Base-by-base conservation (phyloP, 495 filamentous ascomycete genomes). In the Filosporella fistucella region DNA sequence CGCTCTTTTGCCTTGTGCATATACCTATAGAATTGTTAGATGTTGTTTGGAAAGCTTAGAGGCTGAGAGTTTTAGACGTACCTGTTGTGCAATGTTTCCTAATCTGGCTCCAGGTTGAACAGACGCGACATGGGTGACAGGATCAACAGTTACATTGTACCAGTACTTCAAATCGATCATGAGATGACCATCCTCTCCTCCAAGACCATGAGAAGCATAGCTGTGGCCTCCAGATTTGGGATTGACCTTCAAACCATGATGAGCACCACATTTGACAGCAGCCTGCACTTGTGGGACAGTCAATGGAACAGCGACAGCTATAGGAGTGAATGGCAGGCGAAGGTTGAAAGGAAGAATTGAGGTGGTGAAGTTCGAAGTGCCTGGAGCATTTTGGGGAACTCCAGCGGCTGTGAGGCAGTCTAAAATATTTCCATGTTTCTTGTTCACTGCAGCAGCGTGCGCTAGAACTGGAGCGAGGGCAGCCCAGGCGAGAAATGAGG, bases 91-190 rank as follows among this genome's bases (percentile, higher is more conserved):
- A 4, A 90, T 60, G 49, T 85, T 75, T 4, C 79, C 78, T 0
- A 90, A 64, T 14, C 68, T 67, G 3, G 71, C 74, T 10, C 85
- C 88, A 11, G 76, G 68, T 0, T 86, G 86, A 53, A 90, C 69
- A 2, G 69, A 80, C 11, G 83, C 86, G 21, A 49, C 45, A 1
- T 32, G 17, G n/a, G 45, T 45, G 3, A 18, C 16, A 1, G 2
- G 12, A 20, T 55, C 45, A 17, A 55, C 41, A 1, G 23, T 34
- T 14, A 49, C 41, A 26, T 45, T 30, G 11, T 71, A 57, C 48
- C 81, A 65, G 14, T 71, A 68, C 47, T 72, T 55, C 50, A 85
- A 59, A 49, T 82, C 75, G 48, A 84, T 71, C 56, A 84, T 64
- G 14, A 67, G 68, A 18, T 79, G 77, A 49, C 76, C 66, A 14